Percentiles rank a stretch among this genome's conserved stretches.
Conservation (phyloP, 2,329 filamentous ascomycete genomes). For the Sclerotinia spermophila region DNA sequence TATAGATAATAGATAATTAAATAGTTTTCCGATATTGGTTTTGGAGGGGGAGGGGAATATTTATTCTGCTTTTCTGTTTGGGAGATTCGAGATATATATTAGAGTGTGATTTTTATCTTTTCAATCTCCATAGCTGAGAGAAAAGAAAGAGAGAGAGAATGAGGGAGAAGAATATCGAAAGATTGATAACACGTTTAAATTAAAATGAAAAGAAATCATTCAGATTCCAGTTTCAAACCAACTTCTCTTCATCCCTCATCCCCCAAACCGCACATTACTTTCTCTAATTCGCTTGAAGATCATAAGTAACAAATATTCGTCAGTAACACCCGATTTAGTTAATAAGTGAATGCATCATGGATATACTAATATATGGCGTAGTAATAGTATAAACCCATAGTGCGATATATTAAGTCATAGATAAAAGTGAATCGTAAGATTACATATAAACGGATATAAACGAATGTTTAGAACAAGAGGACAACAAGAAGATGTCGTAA, state of each 20-base stretch:
- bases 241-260: not conserved
- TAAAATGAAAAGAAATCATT: rapidly evolving
- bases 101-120: not conserved
- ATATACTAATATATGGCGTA: not conserved
- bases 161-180: not conserved
- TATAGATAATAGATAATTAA: not conserved
- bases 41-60: not conserved
- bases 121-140: too few relatives aligned
- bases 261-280: too few relatives aligned
- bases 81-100: not conserved
- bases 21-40: not conserved
- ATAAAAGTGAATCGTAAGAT: too few relatives aligned
- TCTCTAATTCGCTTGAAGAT: not conserved
- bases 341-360: too few relatives aligned
- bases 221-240: not conserved
- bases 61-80: not conserved
- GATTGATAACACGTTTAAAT: not conserved
- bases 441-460: too few relatives aligned
- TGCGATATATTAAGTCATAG: too few relatives aligned
- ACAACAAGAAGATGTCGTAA: too few relatives aligned
- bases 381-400: too few relatives aligned
- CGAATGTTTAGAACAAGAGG: too few relatives aligned
- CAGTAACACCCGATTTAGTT: too few relatives aligned
- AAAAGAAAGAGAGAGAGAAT: not conserved
- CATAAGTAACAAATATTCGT: not conserved